Percentiles rank a stretch among this genome's conserved stretches.
Conservation (phyloP, 1,284 basidiomycete genomes). For the Cutaneotrichosporon curvatum region DNA sequence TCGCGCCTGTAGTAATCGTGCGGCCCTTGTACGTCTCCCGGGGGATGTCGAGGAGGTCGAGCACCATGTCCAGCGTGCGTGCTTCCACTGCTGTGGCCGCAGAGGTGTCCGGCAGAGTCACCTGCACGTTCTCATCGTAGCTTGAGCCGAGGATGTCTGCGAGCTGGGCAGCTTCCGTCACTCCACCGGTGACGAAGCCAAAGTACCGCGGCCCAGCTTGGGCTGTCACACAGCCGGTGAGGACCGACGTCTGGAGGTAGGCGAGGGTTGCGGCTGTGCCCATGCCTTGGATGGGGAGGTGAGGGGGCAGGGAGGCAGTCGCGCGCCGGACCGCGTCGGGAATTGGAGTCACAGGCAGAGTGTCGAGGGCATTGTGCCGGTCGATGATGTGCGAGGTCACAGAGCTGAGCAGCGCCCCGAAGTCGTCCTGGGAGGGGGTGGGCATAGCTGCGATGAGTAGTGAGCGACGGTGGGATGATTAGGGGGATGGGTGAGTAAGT, state of each 20-base stretch:
- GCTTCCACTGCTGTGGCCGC: conserved; percentile 47
- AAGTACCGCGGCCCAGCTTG: conserved; percentile 50
- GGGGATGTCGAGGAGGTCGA: conserved; percentile 47
- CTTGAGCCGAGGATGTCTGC: conserved; percentile 43
- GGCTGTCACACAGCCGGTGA: conserved; percentile 43
- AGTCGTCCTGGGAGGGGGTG: conserved; percentile 9
- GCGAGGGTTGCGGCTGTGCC: conserved; percentile 31
- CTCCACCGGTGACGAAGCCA: conserved; percentile 51
- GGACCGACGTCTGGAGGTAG: conserved; percentile 33
- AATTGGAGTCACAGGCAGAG: conserved; percentile 23
- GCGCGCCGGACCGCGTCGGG: conserved; percentile 12
- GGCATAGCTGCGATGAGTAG: no score
- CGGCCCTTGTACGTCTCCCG: conserved; percentile 41
- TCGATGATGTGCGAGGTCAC: conserved; percentile 21
- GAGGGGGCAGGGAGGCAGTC: conserved; percentile 24
- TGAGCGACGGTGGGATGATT: no score
- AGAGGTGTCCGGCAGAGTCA: conserved; percentile 45
- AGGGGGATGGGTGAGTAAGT: no score
- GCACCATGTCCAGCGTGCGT: conserved; percentile 45
- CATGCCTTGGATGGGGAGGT: conserved; percentile 33
- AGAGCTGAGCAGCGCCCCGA: conserved; percentile 14
- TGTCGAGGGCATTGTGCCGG: conserved; percentile 21
- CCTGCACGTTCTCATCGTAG: conserved; percentile 50
- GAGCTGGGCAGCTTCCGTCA: conserved; percentile 47
- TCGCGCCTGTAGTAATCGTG: conserved; percentile 52